phyloP scores from a whole-genome alignment of 1,284 basidiomycete species.

The Apiotrichum veenhuisii region DNA sequence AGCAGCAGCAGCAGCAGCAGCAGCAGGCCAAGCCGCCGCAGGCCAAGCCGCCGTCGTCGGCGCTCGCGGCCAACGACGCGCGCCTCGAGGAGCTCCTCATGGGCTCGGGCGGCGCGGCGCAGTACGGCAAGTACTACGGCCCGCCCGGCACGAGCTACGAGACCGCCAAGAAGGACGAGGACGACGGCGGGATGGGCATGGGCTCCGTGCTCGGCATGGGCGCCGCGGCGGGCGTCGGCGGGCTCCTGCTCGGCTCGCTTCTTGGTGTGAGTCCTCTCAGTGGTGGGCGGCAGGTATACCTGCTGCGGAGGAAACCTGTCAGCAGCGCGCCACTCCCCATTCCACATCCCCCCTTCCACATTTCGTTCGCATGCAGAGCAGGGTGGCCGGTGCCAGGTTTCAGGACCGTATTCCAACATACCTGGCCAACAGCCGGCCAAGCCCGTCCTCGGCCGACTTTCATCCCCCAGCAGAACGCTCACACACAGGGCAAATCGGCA shows the following conservation, averaged over 20 bases:
- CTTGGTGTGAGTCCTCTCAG: not conserved
- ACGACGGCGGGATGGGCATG: not conserved
- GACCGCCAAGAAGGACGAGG: not conserved
- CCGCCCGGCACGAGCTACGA: not conserved
- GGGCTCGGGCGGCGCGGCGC: not conserved
- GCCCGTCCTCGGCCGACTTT: too few species aligned
- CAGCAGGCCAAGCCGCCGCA: not conserved
- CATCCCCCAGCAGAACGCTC: not conserved
- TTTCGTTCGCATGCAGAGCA: too few species aligned
- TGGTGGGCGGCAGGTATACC: not conserved
- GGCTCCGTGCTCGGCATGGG: not conserved
- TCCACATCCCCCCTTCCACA: too few species aligned
- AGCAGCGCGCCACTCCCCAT: too few species aligned
- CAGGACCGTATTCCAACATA: too few species aligned
- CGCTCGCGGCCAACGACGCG: not conserved
- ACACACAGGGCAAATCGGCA: constrained; percentile 1
- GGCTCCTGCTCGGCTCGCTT: not conserved
- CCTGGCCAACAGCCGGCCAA: too few species aligned
- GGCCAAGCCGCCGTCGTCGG: not conserved
- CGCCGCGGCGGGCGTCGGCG: not conserved
- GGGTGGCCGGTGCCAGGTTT: not conserved
- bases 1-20: not conserved
- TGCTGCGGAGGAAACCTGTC: too few species aligned
- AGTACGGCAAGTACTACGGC: constrained; percentile 2
- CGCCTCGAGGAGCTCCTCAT: constrained; percentile 6